Evolutionary conservation across 306 rosid species (phyloP), one percentile per base, ranked within the genome.

Genomic region (Inga leiocalycina): DNA sequence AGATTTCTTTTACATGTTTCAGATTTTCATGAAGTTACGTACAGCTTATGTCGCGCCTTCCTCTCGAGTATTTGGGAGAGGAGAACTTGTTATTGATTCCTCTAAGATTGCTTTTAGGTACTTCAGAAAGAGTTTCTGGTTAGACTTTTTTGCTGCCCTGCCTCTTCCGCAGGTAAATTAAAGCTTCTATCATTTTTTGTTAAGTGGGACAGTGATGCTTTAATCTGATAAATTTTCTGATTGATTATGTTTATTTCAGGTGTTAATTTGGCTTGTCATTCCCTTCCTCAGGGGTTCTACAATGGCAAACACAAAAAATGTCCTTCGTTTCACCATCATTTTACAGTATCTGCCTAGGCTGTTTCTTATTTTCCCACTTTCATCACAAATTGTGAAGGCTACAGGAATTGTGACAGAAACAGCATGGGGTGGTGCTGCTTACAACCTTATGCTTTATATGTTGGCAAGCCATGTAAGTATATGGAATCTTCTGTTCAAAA

Each of bases 401-500:
- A 89, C 94, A 6, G 99, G 99, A 17, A 91, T 92, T 82, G 94
- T 96, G 81, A 92, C 97, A 62, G 89, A 96, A 80, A 91, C 98
- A 84, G 98, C 98, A 34, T 96, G 99, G 99, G 98, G 97, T 22
- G 99, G 98, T 17, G 99, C 99, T 76, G 98, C 98, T 67, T 96
- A 96, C 81, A 96, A 96, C 75, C 89, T 96, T 11, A 90, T 94
- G 88, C 96, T 96, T 82, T 96, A 94, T 85, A 91, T 96, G 97
- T 51, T 96, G 88, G 99, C 99, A 57, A 96, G 99, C 92, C 99
- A 96, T 89, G 99, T 96, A 84, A 91, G 98, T 81, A 34, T 15
- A 66, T 76, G 66, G 34, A 41, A 22, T 77, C 69, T 71, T 43
- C 30, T 13, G 10, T 51, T 66, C 2, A 52, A 52, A 52, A 45